Evolutionary conservation across 352 stramenopile species (phyloP).

Genomic region (Hyaloperonospora brassicae): DNA sequence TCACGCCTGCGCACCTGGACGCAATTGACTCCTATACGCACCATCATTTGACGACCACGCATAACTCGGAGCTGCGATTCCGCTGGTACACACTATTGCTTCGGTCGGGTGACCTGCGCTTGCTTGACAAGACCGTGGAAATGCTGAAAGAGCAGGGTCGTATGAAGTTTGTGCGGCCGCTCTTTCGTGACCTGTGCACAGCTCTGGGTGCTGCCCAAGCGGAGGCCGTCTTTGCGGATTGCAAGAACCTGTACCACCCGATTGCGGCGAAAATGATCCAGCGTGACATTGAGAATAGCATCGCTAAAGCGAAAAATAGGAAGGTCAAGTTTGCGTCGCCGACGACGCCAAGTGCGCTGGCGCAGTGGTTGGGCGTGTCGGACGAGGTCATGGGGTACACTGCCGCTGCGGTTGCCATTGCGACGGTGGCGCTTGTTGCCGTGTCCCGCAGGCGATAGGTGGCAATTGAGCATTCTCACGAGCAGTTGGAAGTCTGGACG

Average conservation of each 20-base stretch:
- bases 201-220: conserved; percentile 27
- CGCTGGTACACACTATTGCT: conserved; percentile 60
- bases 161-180: conserved; percentile 69
- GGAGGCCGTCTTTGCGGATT: conserved; percentile 31
- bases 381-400: conserved; percentile 20
- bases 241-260: conserved; percentile 59
- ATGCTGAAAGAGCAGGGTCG: conserved; percentile 63
- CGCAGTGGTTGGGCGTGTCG: conserved; percentile 27
- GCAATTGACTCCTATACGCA: conserved; percentile 50
- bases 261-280: conserved; percentile 71
- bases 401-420: conserved; percentile 12
- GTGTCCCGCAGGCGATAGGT: conserved; percentile 20
- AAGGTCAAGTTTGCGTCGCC: conserved; percentile 29
- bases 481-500: no score
- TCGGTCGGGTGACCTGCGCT: conserved; percentile 36
- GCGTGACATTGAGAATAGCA: conserved; percentile 38
- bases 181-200: conserved; percentile 53
- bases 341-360: conserved; percentile 19
- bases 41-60: conserved; percentile 37
- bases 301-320: conserved; percentile 25
- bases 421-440: conserved; percentile 15
- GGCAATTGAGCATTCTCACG: neutral
- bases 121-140: conserved; percentile 31
- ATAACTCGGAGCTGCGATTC: conserved; percentile 66
- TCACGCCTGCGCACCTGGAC: conserved; percentile 36